These are phyloP conservation scores for Phylloporus scabripes DNA, from an alignment of 768 basidiomycete genomes.

Conservation along the genomic window DNA sequence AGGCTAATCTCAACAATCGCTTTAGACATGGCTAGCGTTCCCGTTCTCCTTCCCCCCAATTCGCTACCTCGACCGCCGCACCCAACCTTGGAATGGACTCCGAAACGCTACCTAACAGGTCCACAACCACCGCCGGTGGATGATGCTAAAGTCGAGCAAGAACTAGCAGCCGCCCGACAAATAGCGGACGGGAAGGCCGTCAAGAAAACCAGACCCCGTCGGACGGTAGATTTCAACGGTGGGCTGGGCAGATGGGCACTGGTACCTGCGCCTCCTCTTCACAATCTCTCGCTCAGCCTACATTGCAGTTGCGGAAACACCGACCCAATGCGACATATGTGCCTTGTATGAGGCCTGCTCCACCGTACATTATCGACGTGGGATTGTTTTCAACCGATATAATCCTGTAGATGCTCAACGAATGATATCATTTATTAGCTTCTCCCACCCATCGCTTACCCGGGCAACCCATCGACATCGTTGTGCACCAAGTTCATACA, in stretches of 20 bases:
- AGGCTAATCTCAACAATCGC: no score
- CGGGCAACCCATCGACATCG: slow-evolving; percentile 86
- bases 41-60: slow-evolving; percentile 50
- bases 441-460: slow-evolving; percentile 90
- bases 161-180: slow-evolving; percentile 68
- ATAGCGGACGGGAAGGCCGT: slow-evolving; percentile 74
- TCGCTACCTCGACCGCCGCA: slow-evolving; percentile 34
- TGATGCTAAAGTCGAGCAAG: slow-evolving; percentile 71
- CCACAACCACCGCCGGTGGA: slow-evolving; percentile 79
- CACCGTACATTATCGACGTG: slow-evolving; percentile 88
- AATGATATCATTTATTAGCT: slow-evolving; percentile 48
- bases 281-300: not conserved
- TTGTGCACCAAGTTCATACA: slow-evolving; percentile 97
- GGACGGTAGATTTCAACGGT: slow-evolving; percentile 95
- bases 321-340: slow-evolving; percentile 75
- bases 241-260: slow-evolving; percentile 80
- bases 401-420: slow-evolving; percentile 20
- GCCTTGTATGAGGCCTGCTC: slow-evolving; percentile 75
- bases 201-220: slow-evolving; percentile 87
- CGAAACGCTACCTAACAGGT: slow-evolving; percentile 57
- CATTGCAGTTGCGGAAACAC: slow-evolving; percentile 61
- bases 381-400: slow-evolving; percentile 24
- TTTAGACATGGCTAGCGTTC: slow-evolving; percentile 32
- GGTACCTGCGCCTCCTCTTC: slow-evolving; percentile 42
- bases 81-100: slow-evolving; percentile 66